A percentile compares a stretch with the other conserved stretches of the same genome.
phyloP scores from a whole-genome alignment of 2,329 filamentous ascomycete species.

The Aspergillus bombycis region DNA sequence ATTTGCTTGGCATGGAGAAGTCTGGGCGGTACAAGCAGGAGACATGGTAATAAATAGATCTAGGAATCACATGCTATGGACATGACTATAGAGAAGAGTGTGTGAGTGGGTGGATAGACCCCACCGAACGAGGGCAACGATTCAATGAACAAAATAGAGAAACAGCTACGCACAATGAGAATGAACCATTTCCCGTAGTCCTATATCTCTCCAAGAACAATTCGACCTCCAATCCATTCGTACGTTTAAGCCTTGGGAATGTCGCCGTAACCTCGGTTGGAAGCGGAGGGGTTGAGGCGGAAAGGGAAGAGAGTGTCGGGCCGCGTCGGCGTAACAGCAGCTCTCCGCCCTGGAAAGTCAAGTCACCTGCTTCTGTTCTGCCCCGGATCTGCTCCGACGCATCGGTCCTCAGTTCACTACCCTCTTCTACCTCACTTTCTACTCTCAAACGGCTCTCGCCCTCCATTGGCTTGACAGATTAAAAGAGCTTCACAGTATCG shows the following conservation, averaged over 20 bases:
- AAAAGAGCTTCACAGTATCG: conserved; percentile 6
- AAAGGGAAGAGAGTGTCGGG: conserved; percentile 32
- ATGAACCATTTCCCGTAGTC: neutral
- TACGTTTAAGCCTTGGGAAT: neutral
- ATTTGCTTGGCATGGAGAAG: conserved; percentile 63
- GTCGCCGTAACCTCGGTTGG: conserved; percentile 37
- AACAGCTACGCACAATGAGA: neutral
- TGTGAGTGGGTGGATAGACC: neutral
- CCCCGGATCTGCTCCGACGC: conserved; percentile 21
- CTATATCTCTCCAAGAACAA: neutral
- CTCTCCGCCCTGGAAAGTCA: conserved; percentile 30
- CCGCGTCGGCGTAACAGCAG: conserved; percentile 33
- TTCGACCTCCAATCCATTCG: neutral
- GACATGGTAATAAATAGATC: conserved; percentile 61
- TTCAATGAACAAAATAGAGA: neutral
- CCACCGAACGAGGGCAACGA: neutral
- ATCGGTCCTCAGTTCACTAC: conserved; percentile 22
- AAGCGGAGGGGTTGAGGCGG: conserved; percentile 20
- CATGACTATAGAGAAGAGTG: neutral
- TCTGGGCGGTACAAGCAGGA: conserved; percentile 67
- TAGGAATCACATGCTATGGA: conserved; percentile 2
- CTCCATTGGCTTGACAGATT: conserved; percentile 16
- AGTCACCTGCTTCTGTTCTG: conserved; percentile 30
- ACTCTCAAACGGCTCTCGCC: neutral
- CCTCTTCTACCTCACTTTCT: conserved; percentile 10